Percentiles rank a stretch among this genome's conserved stretches.
phyloP scores from a whole-genome alignment of 257 asterid species.

The Primulina tabacum region DNA sequence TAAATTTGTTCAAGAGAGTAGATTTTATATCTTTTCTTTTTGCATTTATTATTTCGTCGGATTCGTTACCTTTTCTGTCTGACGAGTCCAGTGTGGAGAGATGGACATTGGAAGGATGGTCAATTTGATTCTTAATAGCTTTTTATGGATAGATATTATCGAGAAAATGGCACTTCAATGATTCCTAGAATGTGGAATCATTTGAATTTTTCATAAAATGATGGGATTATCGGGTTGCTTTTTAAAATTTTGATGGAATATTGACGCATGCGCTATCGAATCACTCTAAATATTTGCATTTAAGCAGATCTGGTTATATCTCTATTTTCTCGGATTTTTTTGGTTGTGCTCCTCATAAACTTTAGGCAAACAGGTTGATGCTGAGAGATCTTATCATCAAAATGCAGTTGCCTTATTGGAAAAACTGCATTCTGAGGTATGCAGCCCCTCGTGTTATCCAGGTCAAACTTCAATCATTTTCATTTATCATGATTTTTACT shows the following conservation, averaged over 20 bases:
- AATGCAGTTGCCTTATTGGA: constrained; percentile 15
- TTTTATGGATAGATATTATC: no score
- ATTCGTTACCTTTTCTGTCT: not conserved
- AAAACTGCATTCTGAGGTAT: not conserved
- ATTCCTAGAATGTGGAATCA: not conserved
- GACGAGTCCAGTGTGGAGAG: not conserved
- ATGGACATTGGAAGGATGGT: not conserved
- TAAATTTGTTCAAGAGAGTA: not conserved
- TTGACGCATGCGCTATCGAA: not conserved
- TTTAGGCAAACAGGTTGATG: constrained; percentile 46
- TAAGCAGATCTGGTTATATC: not conserved
- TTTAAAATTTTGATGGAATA: not conserved
- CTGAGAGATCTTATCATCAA: constrained; percentile 89
- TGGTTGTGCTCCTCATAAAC: not conserved
- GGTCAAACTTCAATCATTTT: not conserved
- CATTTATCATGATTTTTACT: not conserved
- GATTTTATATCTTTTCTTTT: no score
- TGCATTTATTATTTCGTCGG: not conserved
- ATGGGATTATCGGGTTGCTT: not conserved
- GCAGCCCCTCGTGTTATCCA: not conserved
- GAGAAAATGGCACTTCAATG: not conserved
- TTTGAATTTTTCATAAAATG: not conserved
- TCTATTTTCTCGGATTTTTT: not conserved
- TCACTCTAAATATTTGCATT: not conserved
- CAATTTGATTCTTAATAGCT: not conserved